Percentiles rank a stretch among this genome's conserved stretches.
Conservation (phyloP, 2,329 filamentous ascomycete genomes). For the Aquanectria penicillioides region DNA sequence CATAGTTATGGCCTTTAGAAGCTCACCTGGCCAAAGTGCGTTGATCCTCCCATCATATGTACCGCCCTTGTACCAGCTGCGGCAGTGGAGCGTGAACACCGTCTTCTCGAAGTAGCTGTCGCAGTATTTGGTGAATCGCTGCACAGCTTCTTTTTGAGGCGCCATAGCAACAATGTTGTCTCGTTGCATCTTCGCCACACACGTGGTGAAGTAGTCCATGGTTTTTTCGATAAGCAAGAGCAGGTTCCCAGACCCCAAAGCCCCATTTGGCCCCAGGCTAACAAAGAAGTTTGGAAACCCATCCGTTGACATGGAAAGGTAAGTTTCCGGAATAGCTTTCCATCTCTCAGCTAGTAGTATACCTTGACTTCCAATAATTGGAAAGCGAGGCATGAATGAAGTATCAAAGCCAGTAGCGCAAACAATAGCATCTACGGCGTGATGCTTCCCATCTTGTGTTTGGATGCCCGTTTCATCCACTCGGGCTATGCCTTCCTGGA, state of each 20-base stretch:
- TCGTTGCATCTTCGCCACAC: constrained; percentile 6
- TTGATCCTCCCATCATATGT: constrained; percentile 2
- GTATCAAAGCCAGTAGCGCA: constrained; percentile 21
- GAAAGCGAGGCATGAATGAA: background rate
- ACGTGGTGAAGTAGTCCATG: constrained; percentile 14
- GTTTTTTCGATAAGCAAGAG: constrained; percentile 17
- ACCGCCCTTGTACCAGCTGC: constrained; percentile 21
- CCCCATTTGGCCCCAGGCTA: constrained; percentile 16
- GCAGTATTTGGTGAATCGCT: constrained; percentile 21
- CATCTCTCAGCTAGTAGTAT: constrained; percentile 8
- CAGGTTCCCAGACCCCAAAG: constrained; percentile 6
- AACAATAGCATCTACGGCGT: constrained; percentile 12
- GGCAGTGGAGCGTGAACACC: constrained; percentile 15
- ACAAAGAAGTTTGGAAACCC: constrained; percentile 20
- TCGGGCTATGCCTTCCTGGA: background rate
- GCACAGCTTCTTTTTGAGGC: constrained; percentile 17
- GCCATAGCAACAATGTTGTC: constrained; percentile 6
- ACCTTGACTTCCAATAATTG: constrained; percentile 9
- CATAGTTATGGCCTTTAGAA: too few relatives aligned
- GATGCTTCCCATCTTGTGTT: background rate
- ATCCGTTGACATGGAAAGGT: constrained; percentile 10
- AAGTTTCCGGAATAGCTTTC: background rate
- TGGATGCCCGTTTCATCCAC: constrained; percentile 1
- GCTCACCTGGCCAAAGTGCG: constrained; percentile 23
- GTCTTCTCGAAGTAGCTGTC: constrained; percentile 21